Evolutionary conservation across 495 filamentous ascomycete genomes (phyloP).

Genomic region (Daldinia bambusicola): DNA sequence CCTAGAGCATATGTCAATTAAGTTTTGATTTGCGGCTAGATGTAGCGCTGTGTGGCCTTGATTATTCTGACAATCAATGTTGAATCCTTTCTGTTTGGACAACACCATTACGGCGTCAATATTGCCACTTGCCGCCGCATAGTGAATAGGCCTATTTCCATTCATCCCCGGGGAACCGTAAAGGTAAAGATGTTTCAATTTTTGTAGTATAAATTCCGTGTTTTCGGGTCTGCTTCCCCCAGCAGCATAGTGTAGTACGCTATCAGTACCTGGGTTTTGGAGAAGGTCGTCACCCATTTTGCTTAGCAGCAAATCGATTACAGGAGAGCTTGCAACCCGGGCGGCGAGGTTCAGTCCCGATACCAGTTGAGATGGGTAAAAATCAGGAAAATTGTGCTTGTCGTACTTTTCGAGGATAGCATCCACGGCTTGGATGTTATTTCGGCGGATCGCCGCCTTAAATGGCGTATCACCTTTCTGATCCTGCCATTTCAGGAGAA

Average conservation of each 20-base stretch:
- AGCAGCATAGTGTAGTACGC: slow-evolving; percentile 31
- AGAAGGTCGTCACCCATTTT: slow-evolving; percentile 14
- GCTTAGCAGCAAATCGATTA: slow-evolving; percentile 22
- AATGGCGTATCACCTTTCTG: slow-evolving; percentile 34
- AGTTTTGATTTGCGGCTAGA: slow-evolving; percentile 5
- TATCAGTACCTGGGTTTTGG: background rate
- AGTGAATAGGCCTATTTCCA: slow-evolving; percentile 29
- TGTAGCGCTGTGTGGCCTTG: slow-evolving; percentile 26
- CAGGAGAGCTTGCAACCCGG: slow-evolving; percentile 13
- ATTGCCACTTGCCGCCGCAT: slow-evolving; percentile 33
- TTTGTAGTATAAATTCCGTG: slow-evolving; percentile 29
- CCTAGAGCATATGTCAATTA: slow-evolving; percentile 24
- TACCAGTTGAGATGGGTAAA: slow-evolving; percentile 23
- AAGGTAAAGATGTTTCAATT: slow-evolving; percentile 16
- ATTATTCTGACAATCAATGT: slow-evolving; percentile 23
- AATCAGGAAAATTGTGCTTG: slow-evolving; percentile 15
- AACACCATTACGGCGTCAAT: slow-evolving; percentile 24
- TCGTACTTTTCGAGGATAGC: slow-evolving; percentile 30
- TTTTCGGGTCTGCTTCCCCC: slow-evolving; percentile 32
- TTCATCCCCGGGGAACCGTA: slow-evolving; percentile 12
- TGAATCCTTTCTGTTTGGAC: slow-evolving; percentile 16
- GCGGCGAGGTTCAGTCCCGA: slow-evolving; percentile 27
- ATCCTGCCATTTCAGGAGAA: slow-evolving; percentile 22
- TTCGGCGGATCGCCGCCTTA: slow-evolving; percentile 32
- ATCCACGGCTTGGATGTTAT: slow-evolving; percentile 39